Base-by-base conservation (phyloP, 257 asterid species). In the Ilex asprella region DNA sequence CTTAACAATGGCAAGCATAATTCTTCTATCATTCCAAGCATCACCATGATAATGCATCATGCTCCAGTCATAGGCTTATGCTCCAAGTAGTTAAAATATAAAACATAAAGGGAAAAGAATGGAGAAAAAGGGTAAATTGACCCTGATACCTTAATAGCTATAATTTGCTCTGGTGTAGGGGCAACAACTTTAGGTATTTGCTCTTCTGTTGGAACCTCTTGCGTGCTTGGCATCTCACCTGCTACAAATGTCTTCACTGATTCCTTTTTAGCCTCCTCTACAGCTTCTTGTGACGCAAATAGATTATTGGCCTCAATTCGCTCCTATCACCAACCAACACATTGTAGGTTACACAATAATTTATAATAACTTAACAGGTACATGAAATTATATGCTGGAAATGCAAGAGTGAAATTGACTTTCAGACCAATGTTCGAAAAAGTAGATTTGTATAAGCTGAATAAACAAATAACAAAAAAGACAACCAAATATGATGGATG, bases 121-220 rank as follows among this genome's bases (percentile, higher is more conserved):
- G 46, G 10, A 49, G 51, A 67, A 67, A 50, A 55, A 67, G 12
- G 69, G 50, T 8, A 69, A 16, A 55, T 11, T 6, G 30, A 29
- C 41, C 41, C 5, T 8, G 41, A 60, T 70, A 90, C 99, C 99
- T 89, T 93, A 68, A 93, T 93, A 54, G 99, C 96, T 70, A 86
- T 81, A 73, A 87, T 90, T 78, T 93, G 99, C 82, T 93, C 89
- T 0, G 94, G 94, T 62, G 99, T 93, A 44, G 97, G 99, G 59
- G 86, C 97, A 78, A 35, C 69, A 49, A 95, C 82, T 69, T 90
- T 85, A 65, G 87, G 75, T 16, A 89, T 32, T 76, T 81, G 83
- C 56, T 82, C 89, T 77, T 84, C 95, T 80, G 76, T 85, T 52
- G 82, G 70, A 44, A 56, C 76, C 75, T 89, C 96, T 47, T 78